Conservation (phyloP, 495 filamentous ascomycete genomes). For the Aspergillus haitiensis region DNA sequence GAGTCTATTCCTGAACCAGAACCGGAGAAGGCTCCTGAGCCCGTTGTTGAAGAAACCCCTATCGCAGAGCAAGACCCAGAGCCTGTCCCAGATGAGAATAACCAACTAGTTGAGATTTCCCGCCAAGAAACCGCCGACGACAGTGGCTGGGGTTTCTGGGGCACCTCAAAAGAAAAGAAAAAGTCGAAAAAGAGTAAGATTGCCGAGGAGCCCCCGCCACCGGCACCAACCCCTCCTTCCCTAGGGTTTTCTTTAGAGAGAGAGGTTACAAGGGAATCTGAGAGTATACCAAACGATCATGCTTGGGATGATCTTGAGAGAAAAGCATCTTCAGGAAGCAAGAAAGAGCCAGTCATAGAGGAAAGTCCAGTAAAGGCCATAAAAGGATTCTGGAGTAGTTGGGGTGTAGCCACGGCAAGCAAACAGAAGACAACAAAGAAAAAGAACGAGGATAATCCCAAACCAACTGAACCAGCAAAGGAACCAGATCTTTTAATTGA, state of each 20-base stretch:
- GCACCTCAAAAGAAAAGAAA: constrained; percentile 45
- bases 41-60: constrained; percentile 16
- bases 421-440: constrained; percentile 41
- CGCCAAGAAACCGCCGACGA: constrained; percentile 33
- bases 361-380: constrained; percentile 36
- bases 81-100: constrained; percentile 21
- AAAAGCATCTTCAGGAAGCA: constrained; percentile 39
- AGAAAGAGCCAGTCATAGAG: constrained; percentile 28
- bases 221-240: constrained; percentile 51
- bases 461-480: constrained; percentile 24
- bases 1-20: constrained; percentile 24
- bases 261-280: constrained; percentile 30
- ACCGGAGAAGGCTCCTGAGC: constrained; percentile 26
- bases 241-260: constrained; percentile 48
- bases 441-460: constrained; percentile 36
- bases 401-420: constrained; percentile 38
- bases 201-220: constrained; percentile 49
- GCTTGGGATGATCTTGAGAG: constrained; percentile 43
- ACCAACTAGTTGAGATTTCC: constrained; percentile 18
- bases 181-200: constrained; percentile 45
- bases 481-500: constrained; percentile 35
- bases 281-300: constrained; percentile 31
- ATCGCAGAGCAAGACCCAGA: constrained; percentile 17
- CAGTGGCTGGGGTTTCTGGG: constrained; percentile 42
- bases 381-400: constrained; percentile 49